Evolutionary conservation across 495 filamentous ascomycete genomes (phyloP).

Genomic region (Penicillium riverlandense): DNA sequence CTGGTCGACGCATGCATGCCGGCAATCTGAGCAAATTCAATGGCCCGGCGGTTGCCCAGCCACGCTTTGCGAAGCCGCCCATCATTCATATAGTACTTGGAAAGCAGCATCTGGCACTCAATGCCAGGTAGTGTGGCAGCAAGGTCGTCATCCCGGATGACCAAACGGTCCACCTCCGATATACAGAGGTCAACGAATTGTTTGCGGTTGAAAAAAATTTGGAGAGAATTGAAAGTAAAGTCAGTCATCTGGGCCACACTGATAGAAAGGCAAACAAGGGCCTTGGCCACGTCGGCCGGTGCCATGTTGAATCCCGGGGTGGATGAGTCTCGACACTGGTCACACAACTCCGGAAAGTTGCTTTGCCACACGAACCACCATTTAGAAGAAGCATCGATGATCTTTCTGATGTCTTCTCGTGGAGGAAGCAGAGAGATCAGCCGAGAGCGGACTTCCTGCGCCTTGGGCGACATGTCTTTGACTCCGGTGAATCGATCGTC

Average conservation of each 20-base stretch:
- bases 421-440: constrained; percentile 30
- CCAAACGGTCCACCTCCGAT: constrained; percentile 28
- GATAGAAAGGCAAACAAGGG: constrained; percentile 26
- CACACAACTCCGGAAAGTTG: constrained; percentile 18
- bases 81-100: constrained; percentile 39
- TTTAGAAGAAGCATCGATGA: constrained; percentile 19
- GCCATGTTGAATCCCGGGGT: constrained; percentile 8
- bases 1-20: constrained; percentile 31
- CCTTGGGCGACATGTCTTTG: constrained; percentile 22
- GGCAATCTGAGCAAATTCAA: constrained; percentile 42
- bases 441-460: constrained; percentile 14
- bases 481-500: constrained; percentile 19
- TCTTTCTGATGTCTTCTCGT: constrained; percentile 14
- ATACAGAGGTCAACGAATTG: constrained; percentile 26
- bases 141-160: constrained; percentile 42
- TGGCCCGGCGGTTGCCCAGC: constrained; percentile 37
- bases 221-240: constrained; percentile 17
- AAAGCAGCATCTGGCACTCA: constrained; percentile 39
- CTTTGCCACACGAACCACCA: constrained; percentile 26
- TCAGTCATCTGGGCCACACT: constrained; percentile 23
- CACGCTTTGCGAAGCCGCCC: constrained; percentile 47
- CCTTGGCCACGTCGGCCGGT: constrained; percentile 28
- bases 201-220: constrained; percentile 15
- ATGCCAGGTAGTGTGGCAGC: constrained; percentile 42
- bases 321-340: neutral